Evolutionary conservation across 495 filamentous ascomycete genomes (phyloP).

Genomic region (Stereocaulon alpinum): DNA sequence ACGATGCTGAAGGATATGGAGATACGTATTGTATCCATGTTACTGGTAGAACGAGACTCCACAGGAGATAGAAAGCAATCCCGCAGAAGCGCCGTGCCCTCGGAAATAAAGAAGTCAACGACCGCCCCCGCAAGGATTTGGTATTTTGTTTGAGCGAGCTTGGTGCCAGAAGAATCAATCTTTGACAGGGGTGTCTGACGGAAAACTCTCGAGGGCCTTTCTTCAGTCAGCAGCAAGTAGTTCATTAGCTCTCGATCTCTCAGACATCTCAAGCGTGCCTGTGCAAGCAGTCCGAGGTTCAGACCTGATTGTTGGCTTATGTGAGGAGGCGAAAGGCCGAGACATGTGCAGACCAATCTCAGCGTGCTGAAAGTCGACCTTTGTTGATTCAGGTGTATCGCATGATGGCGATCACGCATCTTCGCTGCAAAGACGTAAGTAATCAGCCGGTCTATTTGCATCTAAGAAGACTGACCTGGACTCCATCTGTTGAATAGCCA

Average conservation of each 20-base stretch:
- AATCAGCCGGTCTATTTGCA: background rate
- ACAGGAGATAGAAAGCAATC: background rate
- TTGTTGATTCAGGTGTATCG: conserved; percentile 27
- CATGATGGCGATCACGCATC: conserved; percentile 29
- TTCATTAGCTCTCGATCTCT: conserved; percentile 24
- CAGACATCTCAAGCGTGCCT: conserved; percentile 20
- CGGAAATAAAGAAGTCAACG: conserved; percentile 6
- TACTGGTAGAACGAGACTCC: conserved; percentile 7
- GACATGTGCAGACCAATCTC: conserved; percentile 30
- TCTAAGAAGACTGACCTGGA: conserved; percentile 43
- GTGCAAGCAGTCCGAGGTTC: conserved; percentile 30
- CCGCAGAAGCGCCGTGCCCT: conserved; percentile 10
- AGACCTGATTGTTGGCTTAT: conserved; percentile 5
- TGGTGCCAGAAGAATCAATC: background rate
- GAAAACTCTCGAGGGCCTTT: background rate
- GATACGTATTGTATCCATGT: conserved; percentile 20
- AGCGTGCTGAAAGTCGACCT: conserved; percentile 29
- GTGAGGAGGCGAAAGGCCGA: conserved; percentile 21
- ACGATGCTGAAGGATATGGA: conserved; percentile 17
- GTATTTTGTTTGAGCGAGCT: conserved; percentile 7
- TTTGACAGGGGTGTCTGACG: background rate
- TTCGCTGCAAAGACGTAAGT: conserved; percentile 18
- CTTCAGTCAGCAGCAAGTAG: conserved; percentile 29
- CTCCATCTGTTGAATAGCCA: conserved; percentile 78
- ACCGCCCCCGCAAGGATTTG: conserved; percentile 6